phyloP scores from a whole-genome alignment of 768 basidiomycete species.

The Boletus sp. region DNA sequence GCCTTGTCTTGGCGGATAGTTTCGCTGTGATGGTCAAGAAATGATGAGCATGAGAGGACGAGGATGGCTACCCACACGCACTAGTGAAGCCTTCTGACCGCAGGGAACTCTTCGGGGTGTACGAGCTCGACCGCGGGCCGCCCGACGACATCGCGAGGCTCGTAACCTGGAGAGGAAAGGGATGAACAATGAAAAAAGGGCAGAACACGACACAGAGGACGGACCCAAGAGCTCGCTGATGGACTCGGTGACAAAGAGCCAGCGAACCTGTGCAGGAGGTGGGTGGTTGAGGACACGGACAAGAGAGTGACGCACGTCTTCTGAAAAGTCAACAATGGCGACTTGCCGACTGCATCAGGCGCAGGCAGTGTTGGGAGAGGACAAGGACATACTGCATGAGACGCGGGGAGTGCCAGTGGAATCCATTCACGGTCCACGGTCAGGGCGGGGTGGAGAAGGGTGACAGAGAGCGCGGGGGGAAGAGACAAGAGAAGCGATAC shows the following conservation, averaged over 20 bases:
- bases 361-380: background rate
- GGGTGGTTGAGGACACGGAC: background rate
- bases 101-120: conserved; percentile 73
- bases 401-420: conserved; percentile 48
- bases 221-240: conserved; percentile 61
- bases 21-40: conserved; percentile 41
- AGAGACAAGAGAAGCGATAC: background rate
- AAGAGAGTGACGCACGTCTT: conserved; percentile 46
- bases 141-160: conserved; percentile 68
- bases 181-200: background rate
- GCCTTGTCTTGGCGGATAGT: conserved; percentile 79
- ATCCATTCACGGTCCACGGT: conserved; percentile 33
- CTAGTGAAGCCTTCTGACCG: conserved; percentile 70
- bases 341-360: conserved; percentile 40
- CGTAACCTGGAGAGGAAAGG: conserved; percentile 51
- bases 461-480: background rate
- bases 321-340: conserved; percentile 77
- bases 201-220: background rate
- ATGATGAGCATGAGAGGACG: background rate
- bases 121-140: conserved; percentile 70
- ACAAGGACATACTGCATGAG: conserved; percentile 65
- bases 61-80: conserved; percentile 23
- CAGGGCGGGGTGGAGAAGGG: background rate
- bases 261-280: conserved; percentile 47
- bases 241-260: conserved; percentile 66